Conservation (phyloP, 106 monocot species). For the Hemerocallis citrina region DNA sequence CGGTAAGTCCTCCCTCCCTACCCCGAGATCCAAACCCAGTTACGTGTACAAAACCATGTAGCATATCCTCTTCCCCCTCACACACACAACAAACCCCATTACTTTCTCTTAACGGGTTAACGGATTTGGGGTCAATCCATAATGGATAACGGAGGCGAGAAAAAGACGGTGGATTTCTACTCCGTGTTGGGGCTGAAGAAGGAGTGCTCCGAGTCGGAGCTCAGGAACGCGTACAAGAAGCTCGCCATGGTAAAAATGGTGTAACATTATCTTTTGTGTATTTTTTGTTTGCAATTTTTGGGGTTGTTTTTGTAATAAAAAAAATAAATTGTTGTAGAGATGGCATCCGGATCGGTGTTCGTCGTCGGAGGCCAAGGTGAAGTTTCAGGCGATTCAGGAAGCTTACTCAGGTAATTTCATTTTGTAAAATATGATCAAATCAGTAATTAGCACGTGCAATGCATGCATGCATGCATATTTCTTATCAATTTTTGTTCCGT, state of each 20-base stretch:
- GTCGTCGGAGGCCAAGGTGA: conserved; percentile 60
- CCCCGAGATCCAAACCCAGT: conserved; percentile 7
- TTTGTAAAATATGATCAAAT: too few species aligned
- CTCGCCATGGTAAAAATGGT: conserved; percentile 72
- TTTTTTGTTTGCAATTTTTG: too few species aligned
- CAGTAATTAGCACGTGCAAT: too few species aligned
- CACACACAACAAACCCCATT: too few species aligned
- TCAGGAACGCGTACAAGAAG: conserved; percentile 76
- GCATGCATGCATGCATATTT: too few species aligned
- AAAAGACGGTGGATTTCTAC: conserved; percentile 52
- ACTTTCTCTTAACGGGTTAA: not conserved
- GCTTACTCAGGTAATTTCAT: conserved; percentile 85
- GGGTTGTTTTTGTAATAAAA: too few species aligned
- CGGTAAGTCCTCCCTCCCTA: too few species aligned
- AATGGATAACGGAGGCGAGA: conserved; percentile 22
- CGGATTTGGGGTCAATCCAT: too few species aligned
- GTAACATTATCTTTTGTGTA: too few species aligned
- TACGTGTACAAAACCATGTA: conserved; percentile 10
- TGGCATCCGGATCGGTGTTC: conserved; percentile 90
- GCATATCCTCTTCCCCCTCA: too few species aligned
- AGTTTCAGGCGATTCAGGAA: conserved; percentile 77
- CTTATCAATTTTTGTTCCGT: too few species aligned
- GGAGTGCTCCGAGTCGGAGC: conserved; percentile 79
- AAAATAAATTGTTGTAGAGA: too few species aligned
- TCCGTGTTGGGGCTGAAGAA: conserved; percentile 72